Conservation (phyloP, 257 asterid genomes). For the Catharanthus roseus region DNA sequence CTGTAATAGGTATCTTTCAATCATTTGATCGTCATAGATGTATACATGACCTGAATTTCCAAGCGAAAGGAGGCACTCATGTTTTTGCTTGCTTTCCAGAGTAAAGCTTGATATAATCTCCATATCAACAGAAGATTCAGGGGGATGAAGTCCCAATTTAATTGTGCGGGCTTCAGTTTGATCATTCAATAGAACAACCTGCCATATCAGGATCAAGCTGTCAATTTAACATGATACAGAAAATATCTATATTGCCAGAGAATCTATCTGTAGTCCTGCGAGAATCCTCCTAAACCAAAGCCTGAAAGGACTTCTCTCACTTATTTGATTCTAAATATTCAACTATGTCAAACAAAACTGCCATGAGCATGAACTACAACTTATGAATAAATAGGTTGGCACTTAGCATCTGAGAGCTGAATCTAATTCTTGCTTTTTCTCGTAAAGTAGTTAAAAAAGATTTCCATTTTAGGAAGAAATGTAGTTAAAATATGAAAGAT, state of each 20-base stretch:
- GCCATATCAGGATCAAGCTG: constrained; percentile 26
- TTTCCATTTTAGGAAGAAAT: too few species aligned
- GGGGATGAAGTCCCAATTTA: constrained; percentile 62
- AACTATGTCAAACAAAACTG: background rate
- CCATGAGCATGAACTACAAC: background rate
- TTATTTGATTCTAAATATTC: background rate
- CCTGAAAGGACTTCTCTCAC: background rate
- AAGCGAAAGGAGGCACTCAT: constrained; percentile 52
- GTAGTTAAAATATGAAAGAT: too few species aligned
- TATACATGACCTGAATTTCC: constrained; percentile 66
- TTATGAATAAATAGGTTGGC: background rate
- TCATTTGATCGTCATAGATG: constrained; percentile 51
- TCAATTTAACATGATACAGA: background rate
- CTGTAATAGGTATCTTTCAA: constrained; percentile 72
- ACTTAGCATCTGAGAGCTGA: background rate
- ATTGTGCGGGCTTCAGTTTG: constrained; percentile 72
- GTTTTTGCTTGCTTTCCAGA: constrained; percentile 46
- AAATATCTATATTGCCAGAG: background rate
- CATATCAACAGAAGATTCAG: constrained; percentile 59
- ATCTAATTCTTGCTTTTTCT: background rate
- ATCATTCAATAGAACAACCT: constrained; percentile 84
- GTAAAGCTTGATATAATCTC: constrained; percentile 53
- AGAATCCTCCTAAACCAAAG: constrained; percentile 3
- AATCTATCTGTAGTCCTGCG: background rate
- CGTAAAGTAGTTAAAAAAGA: background rate